Conservation (phyloP, 257 asterid genomes). For the Datura wrightii region DNA sequence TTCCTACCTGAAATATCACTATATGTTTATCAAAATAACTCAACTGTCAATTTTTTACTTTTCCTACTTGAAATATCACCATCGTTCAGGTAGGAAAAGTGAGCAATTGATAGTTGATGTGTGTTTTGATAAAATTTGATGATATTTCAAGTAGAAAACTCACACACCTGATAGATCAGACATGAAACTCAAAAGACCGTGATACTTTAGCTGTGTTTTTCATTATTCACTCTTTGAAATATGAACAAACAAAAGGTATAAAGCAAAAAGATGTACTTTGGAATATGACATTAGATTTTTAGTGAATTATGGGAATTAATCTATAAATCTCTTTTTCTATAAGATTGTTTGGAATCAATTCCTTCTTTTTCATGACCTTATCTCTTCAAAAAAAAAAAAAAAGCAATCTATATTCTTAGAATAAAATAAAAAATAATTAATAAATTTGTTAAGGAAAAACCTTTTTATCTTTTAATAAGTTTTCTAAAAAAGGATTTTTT, state of each 20-base stretch:
- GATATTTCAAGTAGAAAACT: too few relatives aligned
- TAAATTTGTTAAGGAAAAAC: neutral
- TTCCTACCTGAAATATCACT: too few relatives aligned
- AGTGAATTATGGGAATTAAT: neutral
- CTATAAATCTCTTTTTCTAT: neutral
- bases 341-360: conserved; percentile 22
- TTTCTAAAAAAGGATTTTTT: neutral
- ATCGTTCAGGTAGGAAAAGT: too few relatives aligned
- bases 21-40: too few relatives aligned
- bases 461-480: too few relatives aligned
- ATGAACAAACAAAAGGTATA: neutral
- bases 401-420: neutral
- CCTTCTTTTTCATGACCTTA: neutral
- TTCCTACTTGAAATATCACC: too few relatives aligned
- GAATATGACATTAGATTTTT: neutral
- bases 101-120: too few relatives aligned
- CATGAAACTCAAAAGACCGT: too few relatives aligned
- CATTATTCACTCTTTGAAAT: neutral
- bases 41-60: too few relatives aligned
- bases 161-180: too few relatives aligned
- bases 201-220: too few relatives aligned
- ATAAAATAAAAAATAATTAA: neutral
- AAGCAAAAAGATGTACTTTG: neutral
- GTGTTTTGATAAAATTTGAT: too few relatives aligned
- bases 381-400: neutral